These are phyloP conservation scores for Clathrospora elynae DNA, from an alignment of 2,329 filamentous ascomycete genomes.

Conservation along the genomic window DNA sequence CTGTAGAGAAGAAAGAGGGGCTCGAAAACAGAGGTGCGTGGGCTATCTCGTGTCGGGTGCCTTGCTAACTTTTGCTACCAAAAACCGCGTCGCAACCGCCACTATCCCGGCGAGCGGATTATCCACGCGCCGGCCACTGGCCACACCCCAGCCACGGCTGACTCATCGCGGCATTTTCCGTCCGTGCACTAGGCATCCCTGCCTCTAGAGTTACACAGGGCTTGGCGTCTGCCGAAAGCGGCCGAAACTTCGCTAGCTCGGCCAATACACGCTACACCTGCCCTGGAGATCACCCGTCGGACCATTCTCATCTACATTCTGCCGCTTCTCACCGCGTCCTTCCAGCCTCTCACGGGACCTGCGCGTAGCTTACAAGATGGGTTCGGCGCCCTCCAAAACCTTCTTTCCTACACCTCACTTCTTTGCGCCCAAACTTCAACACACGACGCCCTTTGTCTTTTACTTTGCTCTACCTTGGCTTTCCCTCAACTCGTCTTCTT, in stretches of 20 bases:
- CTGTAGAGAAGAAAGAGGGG: conserved; percentile 21
- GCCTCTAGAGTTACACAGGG: conserved; percentile 13
- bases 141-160: conserved; percentile 13
- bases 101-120: conserved; percentile 16
- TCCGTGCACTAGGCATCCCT: conserved; percentile 4
- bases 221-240: conserved; percentile 21
- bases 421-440: conserved; percentile 31
- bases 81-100: conserved; percentile 34
- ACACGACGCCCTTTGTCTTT: conserved; percentile 23
- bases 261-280: conserved; percentile 25
- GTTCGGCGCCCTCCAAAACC: conserved; percentile 40
- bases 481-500: conserved; percentile 16
- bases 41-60: conserved; percentile 37
- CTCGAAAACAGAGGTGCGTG: conserved; percentile 25
- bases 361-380: conserved; percentile 46
- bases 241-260: conserved; percentile 12
- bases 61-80: conserved; percentile 36
- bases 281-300: conserved; percentile 24
- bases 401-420: conserved; percentile 45
- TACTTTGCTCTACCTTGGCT: conserved; percentile 14
- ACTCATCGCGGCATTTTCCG: conserved; percentile 8
- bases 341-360: conserved; percentile 45
- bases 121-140: conserved; percentile 17
- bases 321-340: conserved; percentile 27
- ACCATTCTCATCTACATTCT: conserved; percentile 29